These are phyloP conservation scores for Rhodotorula paludigena DNA, from an alignment of 768 basidiomycete genomes.

Conservation along the genomic window DNA sequence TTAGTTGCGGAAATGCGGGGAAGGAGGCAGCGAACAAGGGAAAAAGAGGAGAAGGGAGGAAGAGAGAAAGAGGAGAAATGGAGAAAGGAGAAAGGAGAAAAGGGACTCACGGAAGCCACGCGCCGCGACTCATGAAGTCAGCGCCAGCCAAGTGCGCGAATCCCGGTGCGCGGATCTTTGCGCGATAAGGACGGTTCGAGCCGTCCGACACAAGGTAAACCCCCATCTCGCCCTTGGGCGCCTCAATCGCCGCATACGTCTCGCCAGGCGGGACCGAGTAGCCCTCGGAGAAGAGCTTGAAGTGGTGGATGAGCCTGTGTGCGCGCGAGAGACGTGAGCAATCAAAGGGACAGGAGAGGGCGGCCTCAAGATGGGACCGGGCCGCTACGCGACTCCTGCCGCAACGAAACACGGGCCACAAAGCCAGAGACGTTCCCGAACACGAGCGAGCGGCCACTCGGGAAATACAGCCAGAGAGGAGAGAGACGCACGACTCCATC, in stretches of 20 bases:
- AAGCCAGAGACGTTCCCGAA: no score
- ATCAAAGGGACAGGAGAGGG: no score
- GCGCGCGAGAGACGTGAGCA: slow-evolving; percentile 46
- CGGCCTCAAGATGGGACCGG: no score
- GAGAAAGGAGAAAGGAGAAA: neutral
- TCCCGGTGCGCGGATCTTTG: slow-evolving; percentile 57
- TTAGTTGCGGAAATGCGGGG: no score
- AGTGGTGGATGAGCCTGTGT: slow-evolving; percentile 77
- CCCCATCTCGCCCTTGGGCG: slow-evolving; percentile 94
- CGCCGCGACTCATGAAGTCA: slow-evolving; percentile 97
- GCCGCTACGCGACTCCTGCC: no score
- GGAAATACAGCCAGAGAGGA: neutral
- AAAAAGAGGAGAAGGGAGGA: neutral
- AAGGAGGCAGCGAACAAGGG: neutral
- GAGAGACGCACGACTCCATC: slow-evolving; percentile 61
- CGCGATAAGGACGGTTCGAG: slow-evolving; percentile 89
- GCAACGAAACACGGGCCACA: no score
- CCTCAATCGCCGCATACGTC: slow-evolving; percentile 95
- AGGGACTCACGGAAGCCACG: slow-evolving; percentile 47
- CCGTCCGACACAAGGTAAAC: slow-evolving; percentile 99
- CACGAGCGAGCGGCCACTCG: no score
- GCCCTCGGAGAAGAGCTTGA: slow-evolving; percentile 91
- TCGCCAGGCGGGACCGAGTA: slow-evolving; percentile 85
- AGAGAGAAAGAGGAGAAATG: neutral
- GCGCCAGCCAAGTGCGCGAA: slow-evolving; percentile 74